A percentile compares a stretch with the other conserved stretches of the same genome.
Evolutionary conservation across 306 rosid genomes (phyloP).

Genomic region (Biancaea sappan): DNA sequence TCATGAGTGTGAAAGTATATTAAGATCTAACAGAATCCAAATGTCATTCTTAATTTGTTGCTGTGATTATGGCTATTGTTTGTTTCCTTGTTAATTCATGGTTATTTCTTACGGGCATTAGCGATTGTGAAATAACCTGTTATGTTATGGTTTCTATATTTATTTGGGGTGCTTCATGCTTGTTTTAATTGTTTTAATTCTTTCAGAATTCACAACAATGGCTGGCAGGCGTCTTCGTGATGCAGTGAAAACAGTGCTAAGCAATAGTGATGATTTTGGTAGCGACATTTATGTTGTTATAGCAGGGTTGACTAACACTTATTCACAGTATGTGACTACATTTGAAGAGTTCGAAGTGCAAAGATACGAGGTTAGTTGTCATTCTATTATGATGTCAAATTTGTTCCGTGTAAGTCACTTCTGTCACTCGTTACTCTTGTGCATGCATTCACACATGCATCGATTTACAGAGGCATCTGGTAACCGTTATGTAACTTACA

Average conservation of each 20-base stretch:
- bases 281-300: constrained; percentile 60
- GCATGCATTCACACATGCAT: neutral
- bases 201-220: constrained; percentile 88
- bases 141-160: neutral
- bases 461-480: neutral
- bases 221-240: constrained; percentile 95
- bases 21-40: neutral
- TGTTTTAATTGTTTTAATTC: constrained; percentile 28
- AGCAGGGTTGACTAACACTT: constrained; percentile 85
- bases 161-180: constrained; percentile 32
- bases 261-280: constrained; percentile 43
- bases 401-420: neutral
- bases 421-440: neutral
- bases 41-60: neutral
- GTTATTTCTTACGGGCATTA: neutral
- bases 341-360: constrained; percentile 82
- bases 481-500: neutral
- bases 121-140: neutral
- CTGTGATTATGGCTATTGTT: neutral
- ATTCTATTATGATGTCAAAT: constrained; percentile 14
- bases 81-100: constrained; percentile 15
- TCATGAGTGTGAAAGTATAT: neutral
- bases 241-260: constrained; percentile 71
- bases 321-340: constrained; percentile 88
- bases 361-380: constrained; percentile 86